These are phyloP conservation scores for Puccinia polysora DNA, from an alignment of 1,284 basidiomycete species.

Conservation along the genomic window DNA sequence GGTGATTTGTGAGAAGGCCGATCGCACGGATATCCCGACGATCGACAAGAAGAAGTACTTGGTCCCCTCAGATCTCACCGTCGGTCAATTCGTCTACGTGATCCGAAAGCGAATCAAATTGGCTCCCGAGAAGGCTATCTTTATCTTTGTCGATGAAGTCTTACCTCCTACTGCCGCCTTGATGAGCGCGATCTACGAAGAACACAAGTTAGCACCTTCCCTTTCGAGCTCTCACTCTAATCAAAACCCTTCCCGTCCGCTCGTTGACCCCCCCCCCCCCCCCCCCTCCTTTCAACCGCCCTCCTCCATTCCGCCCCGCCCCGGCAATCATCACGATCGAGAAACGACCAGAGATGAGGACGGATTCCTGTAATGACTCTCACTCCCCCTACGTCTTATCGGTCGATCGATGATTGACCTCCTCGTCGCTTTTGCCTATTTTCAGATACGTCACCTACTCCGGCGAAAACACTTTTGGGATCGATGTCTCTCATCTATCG, in stretches of 20 bases:
- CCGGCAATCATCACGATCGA: too few relatives aligned
- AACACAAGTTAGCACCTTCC: constrained; percentile 62
- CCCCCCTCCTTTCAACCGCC: not conserved
- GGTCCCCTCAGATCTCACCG: constrained; percentile 70
- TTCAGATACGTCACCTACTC: constrained; percentile 65
- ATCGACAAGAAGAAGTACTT: constrained; percentile 99
- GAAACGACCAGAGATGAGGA: constrained; percentile 69
- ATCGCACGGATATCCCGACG: constrained; percentile 95
- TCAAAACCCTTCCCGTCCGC: too few relatives aligned
- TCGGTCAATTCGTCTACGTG: constrained; percentile 96
- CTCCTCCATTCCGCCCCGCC: not conserved
- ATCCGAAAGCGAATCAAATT: constrained; percentile 99
- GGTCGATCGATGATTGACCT: not conserved
- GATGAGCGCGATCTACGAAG: constrained; percentile 99
- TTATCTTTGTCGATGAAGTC: constrained; percentile 98
- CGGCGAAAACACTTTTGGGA: constrained; percentile 89
- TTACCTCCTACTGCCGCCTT: constrained; percentile 94
- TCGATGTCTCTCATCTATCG: not conserved
- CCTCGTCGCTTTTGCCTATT: not conserved
- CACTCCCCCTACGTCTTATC: not conserved
- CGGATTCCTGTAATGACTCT: constrained; percentile 78
- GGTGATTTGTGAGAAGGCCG: constrained; percentile 99
- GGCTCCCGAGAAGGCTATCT: constrained; percentile 98
- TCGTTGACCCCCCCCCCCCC: too few relatives aligned
- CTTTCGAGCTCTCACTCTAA: not conserved